Evolutionary conservation across 495 filamentous ascomycete genomes (phyloP).

Genomic region (Wilcoxina mikolae): DNA sequence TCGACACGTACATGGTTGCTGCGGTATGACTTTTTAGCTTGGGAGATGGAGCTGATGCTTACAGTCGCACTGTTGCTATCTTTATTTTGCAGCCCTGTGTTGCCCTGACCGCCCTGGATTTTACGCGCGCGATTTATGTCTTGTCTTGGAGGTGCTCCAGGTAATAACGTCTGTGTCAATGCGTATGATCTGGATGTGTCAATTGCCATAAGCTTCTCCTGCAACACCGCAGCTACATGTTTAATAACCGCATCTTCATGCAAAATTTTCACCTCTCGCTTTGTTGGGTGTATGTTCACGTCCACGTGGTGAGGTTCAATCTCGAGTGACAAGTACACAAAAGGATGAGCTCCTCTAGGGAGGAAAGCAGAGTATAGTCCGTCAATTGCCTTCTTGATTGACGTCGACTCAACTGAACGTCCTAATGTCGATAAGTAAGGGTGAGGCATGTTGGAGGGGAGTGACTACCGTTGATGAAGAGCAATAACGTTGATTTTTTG

Average conservation of each 20-base stretch:
- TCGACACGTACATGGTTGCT: constrained; percentile 87
- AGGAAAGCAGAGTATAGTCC: constrained; percentile 81
- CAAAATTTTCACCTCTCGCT: constrained; percentile 93
- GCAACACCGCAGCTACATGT: constrained; percentile 66
- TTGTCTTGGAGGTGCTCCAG: constrained; percentile 40
- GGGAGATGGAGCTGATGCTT: neutral
- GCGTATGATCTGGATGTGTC: constrained; percentile 85
- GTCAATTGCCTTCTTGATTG: constrained; percentile 79
- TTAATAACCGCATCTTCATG: constrained; percentile 97
- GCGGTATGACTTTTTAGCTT: constrained; percentile 52
- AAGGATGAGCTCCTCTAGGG: constrained; percentile 90
- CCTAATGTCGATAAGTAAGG: constrained; percentile 28
- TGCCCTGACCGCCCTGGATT: constrained; percentile 24
- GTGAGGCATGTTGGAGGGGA: neutral
- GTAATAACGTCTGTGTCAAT: constrained; percentile 77
- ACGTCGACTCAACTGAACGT: constrained; percentile 82
- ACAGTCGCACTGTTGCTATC: neutral
- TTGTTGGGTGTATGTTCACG: constrained; percentile 96
- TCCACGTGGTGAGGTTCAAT: constrained; percentile 89
- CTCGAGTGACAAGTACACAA: constrained; percentile 81
- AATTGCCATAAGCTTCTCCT: constrained; percentile 65
- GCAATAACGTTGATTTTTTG: constrained; percentile 72
- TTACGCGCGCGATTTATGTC: neutral
- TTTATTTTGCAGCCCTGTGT: neutral
- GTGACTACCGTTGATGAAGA: constrained; percentile 71